phyloP scores from a whole-genome alignment of 2,329 filamentous ascomycete species.

The Sporothrix pseudoabietina region DNA sequence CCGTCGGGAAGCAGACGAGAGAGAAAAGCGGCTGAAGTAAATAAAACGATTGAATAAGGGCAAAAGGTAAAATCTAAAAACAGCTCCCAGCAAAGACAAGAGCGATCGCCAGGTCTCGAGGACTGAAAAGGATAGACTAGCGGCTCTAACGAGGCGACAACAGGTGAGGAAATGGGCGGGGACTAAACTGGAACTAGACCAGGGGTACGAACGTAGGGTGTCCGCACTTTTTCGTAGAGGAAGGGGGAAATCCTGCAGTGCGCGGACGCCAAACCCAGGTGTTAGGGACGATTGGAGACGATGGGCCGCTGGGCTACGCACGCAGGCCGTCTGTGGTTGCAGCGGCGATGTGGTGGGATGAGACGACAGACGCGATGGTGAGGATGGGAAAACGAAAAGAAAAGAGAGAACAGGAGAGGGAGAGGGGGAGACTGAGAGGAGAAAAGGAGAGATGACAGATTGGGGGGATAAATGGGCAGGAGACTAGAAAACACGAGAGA shows the following conservation, averaged over 20 bases:
- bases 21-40: conserved; percentile 5
- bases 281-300: background rate
- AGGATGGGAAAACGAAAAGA: background rate
- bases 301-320: background rate
- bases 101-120: conserved; percentile 2
- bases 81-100: conserved; percentile 9
- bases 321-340: conserved; percentile 16
- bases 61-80: conserved; percentile 20
- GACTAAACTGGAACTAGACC: background rate
- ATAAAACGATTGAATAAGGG: background rate
- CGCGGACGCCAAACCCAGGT: background rate
- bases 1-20: background rate
- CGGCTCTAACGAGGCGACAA: background rate
- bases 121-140: conserved; percentile 15
- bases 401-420: background rate
- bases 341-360: background rate
- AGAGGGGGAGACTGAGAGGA: too few species aligned
- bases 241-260: background rate
- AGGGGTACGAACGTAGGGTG: background rate
- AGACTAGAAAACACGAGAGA: background rate
- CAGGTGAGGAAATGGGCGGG: background rate
- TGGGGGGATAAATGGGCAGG: background rate
- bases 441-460: background rate
- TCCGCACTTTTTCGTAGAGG: background rate
- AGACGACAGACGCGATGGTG: background rate